phyloP scores from a whole-genome alignment of 257 asterid genomes.

The Solanum medicagineum region DNA sequence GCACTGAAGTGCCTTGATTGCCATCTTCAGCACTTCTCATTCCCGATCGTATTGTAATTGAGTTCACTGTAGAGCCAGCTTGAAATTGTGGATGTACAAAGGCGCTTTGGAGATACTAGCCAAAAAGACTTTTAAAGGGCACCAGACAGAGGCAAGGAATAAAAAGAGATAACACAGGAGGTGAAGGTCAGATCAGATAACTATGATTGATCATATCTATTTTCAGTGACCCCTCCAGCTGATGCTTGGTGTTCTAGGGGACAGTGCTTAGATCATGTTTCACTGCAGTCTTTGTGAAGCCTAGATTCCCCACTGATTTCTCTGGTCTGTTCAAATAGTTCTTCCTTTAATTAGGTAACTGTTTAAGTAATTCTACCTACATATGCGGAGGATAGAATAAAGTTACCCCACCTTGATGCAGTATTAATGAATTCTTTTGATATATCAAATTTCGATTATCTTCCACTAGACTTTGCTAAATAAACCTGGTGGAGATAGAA shows the following conservation, averaged over 20 bases:
- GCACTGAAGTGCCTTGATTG: constrained; percentile 10
- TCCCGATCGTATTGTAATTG: background rate
- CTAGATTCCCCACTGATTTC: constrained; percentile 46
- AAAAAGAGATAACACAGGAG: constrained; percentile 24
- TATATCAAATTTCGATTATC: background rate
- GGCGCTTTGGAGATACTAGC: constrained; percentile 7
- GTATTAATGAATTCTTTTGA: background rate
- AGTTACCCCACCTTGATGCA: background rate
- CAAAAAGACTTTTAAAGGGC: constrained; percentile 18
- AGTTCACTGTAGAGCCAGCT: background rate
- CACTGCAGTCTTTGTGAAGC: constrained; percentile 30
- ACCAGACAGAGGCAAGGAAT: constrained; percentile 20
- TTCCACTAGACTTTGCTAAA: background rate
- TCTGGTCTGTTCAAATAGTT: background rate
- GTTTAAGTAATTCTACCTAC: background rate
- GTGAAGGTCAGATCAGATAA: constrained; percentile 33
- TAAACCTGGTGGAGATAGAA: background rate
- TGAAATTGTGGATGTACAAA: constrained; percentile 1
- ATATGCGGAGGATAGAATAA: background rate
- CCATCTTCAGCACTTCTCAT: constrained; percentile 29
- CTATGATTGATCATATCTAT: constrained; percentile 17
- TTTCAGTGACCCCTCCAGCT: constrained; percentile 26
- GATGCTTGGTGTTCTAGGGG: background rate
- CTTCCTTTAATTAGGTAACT: background rate
- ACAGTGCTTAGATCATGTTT: constrained; percentile 34